Evolutionary conservation across 164 flowering plant species (phyloP), one percentile per base, ranked within the genome.

Genomic region (Tinospora cordifolia): DNA sequence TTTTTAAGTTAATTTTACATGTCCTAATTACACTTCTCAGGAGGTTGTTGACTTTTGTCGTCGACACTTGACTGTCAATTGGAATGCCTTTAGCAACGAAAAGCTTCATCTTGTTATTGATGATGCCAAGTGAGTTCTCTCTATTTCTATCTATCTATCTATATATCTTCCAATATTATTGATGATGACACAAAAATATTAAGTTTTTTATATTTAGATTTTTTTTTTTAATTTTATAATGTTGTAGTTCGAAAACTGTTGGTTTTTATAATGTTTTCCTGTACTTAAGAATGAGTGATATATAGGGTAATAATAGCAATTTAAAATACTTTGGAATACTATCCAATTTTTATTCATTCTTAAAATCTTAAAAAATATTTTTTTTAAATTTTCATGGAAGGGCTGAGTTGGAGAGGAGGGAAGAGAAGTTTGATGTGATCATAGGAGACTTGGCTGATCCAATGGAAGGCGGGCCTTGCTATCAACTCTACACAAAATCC

Each of bases 381-480:
- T 30, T 30, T 30, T 66, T 12, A 68, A 63, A 46, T 21, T 30
- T 58, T 68, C 26, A 49, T 27, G 21, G 24, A 27, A 89, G 97
- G 84, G 90, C 81, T 67, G 95, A 88, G 71, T 66, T 91, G 34
- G 84, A 86, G 76, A 78, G 68, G 22, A 87, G 91, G 67, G 70
- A 73, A 3, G 95, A 86, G 72, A 84, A 84, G 46, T 91, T 82
- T 63, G 97, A 91, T 60, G 71, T 91, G 30, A 91, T 91, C 66
- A 83, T 89, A 21, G 97, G 97, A 66, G 95, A 91, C 71, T 79
- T 91, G 62, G 97, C 97, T 1, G 97, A 91, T 67, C 95, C 95
- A 24, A 84, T 91, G 66, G 95, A 89, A 81, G 97, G 92, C 65
- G 96, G 96, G 25, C 92, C 96, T 19, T 90, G 96, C 73, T 88